Conservation (phyloP, 805 yeast species). For the Saturnispora sekii region DNA sequence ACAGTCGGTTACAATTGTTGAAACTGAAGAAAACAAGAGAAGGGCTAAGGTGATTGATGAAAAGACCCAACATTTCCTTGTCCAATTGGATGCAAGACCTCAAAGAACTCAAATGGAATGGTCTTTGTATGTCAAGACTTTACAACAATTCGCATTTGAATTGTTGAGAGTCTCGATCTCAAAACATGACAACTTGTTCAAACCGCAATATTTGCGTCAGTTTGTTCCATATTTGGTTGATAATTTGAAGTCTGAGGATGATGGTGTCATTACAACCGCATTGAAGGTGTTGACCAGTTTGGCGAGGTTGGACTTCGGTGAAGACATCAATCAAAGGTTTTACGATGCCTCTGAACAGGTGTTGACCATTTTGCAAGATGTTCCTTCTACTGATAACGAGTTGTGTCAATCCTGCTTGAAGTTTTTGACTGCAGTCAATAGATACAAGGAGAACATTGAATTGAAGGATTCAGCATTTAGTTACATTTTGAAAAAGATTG, state of each 20-base stretch:
- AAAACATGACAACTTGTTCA: slow-evolving; percentile 49
- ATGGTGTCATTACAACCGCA: slow-evolving; percentile 63
- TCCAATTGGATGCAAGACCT: slow-evolving; percentile 57
- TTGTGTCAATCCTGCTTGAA: slow-evolving; percentile 72
- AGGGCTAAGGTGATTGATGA: slow-evolving; percentile 16
- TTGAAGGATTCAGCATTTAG: slow-evolving; percentile 65
- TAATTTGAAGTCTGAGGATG: slow-evolving; percentile 57
- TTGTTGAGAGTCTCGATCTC: slow-evolving; percentile 61
- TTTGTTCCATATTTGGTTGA: slow-evolving; percentile 65
- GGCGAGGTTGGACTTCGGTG: slow-evolving; percentile 53
- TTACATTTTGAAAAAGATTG: slow-evolving; percentile 59
- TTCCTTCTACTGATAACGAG: slow-evolving; percentile 70
- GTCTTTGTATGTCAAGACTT: slow-evolving; percentile 44
- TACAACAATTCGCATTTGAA: slow-evolving; percentile 73
- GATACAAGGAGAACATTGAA: slow-evolving; percentile 55
- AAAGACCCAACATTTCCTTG: slow-evolving; percentile 53
- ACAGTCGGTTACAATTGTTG: slow-evolving; percentile 34
- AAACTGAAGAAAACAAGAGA: slow-evolving; percentile 13
- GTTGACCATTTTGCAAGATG: slow-evolving; percentile 56
- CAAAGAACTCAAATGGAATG: slow-evolving; percentile 44
- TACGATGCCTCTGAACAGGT: slow-evolving; percentile 52
- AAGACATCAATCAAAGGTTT: slow-evolving; percentile 42
- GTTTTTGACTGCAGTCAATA: slow-evolving; percentile 60
- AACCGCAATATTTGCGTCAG: slow-evolving; percentile 52
- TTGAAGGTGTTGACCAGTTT: slow-evolving; percentile 52